phyloP scores from a whole-genome alignment of 345 rosid genomes.

The Moricandia arvensis region DNA sequence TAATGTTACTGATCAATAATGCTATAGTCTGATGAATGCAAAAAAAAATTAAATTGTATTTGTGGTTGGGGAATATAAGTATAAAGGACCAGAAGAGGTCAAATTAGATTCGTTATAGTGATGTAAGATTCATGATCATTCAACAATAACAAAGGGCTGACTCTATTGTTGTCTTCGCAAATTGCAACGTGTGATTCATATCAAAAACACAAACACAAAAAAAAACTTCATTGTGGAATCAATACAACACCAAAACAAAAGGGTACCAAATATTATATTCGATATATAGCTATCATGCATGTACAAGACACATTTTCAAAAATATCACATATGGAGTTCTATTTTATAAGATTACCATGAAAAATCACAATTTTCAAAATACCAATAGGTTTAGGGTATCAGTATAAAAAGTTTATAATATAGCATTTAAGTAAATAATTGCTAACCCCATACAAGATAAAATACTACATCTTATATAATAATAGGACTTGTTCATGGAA shows the following conservation, averaged over 20 bases:
- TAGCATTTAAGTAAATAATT: not conserved
- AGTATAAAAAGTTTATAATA: not conserved
- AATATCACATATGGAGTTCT: not conserved
- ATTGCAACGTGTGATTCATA: slow-evolving; percentile 1
- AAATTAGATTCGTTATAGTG: slow-evolving; percentile 19
- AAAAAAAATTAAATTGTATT: not conserved
- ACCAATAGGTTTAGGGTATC: not conserved
- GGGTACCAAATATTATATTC: not conserved
- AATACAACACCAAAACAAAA: not conserved
- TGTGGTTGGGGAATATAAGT: slow-evolving; percentile 25
- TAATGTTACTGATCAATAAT: not conserved
- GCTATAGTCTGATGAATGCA: not conserved
- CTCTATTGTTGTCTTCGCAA: slow-evolving; percentile 19
- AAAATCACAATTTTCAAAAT: no score
- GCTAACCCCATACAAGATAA: not conserved
- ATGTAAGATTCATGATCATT: slow-evolving; percentile 31
- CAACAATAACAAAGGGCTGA: slow-evolving; percentile 28
- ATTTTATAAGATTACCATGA: not conserved
- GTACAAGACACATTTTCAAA: not conserved
- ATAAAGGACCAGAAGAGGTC: slow-evolving; percentile 31
- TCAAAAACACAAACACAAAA: not conserved
- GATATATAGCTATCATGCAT: not conserved
- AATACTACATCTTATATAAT: not conserved
- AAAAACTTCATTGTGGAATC: slow-evolving; percentile 19
- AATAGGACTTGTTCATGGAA: not conserved